Evolutionary conservation across 768 basidiomycete species (phyloP).

Genomic region (Suillus lakei): DNA sequence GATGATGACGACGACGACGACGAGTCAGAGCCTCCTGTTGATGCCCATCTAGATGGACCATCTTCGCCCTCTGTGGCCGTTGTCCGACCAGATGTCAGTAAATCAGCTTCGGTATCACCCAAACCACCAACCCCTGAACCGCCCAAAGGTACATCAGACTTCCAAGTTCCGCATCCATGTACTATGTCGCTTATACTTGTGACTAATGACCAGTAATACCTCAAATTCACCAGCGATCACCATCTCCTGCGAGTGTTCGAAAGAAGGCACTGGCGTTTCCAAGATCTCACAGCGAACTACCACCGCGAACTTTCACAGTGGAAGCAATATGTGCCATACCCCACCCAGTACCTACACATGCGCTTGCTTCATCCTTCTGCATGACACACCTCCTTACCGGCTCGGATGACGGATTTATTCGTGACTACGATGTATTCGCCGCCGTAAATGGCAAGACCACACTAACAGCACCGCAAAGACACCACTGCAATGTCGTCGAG

Average conservation of each 20-base stretch:
- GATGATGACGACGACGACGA: constrained; percentile 63
- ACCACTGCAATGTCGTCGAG: constrained; percentile 90
- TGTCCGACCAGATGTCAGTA: constrained; percentile 21
- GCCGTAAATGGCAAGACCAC: constrained; percentile 88
- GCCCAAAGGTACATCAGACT: constrained; percentile 34
- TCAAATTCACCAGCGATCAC: constrained; percentile 43
- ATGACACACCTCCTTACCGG: constrained; percentile 90
- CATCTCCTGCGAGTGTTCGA: constrained; percentile 61
- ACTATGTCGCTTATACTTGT: constrained; percentile 25
- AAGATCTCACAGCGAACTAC: constrained; percentile 28
- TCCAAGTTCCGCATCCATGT: neutral
- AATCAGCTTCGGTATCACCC: constrained; percentile 20
- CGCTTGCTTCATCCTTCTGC: constrained; percentile 85
- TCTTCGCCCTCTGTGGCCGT: constrained; percentile 34
- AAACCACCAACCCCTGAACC: constrained; percentile 36
- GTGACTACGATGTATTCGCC: constrained; percentile 89
- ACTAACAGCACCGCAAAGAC: constrained; percentile 86
- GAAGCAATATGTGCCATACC: constrained; percentile 93
- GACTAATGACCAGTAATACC: constrained; percentile 18
- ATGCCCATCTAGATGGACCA: constrained; percentile 36
- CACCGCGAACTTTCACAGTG: constrained; percentile 75
- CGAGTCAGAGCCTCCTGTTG: constrained; percentile 46
- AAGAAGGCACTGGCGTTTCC: constrained; percentile 47
- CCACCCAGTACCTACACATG: constrained; percentile 85
- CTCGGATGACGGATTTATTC: constrained; percentile 91